Evolutionary conservation across 163 green algal species (phyloP).

Genomic region (Picocystis sp.): DNA sequence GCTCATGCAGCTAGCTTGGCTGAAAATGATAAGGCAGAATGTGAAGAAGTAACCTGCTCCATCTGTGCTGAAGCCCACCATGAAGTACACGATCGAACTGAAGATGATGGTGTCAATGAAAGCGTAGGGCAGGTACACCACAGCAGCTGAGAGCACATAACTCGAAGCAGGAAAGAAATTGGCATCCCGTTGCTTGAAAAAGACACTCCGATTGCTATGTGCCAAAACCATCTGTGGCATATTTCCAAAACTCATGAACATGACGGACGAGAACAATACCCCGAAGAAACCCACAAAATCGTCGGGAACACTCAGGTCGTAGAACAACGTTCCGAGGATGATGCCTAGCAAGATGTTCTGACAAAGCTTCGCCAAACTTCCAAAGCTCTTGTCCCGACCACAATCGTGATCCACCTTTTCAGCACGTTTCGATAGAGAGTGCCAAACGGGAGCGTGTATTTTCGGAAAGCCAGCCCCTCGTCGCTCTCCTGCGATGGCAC

Average conservation of each 20-base stretch:
- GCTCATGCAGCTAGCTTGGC: not conserved
- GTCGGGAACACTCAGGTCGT: slow-evolving; percentile 17
- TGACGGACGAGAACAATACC: slow-evolving; percentile 32
- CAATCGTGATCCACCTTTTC: no score
- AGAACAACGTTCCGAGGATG: slow-evolving; percentile 34
- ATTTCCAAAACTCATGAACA: slow-evolving; percentile 26
- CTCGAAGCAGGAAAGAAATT: slow-evolving; percentile 4
- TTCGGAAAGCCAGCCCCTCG: no score
- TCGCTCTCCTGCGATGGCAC: no score
- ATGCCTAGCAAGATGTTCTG: slow-evolving; percentile 34
- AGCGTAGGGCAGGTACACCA: slow-evolving; percentile 4
- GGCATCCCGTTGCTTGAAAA: slow-evolving; percentile 4
- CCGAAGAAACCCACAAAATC: slow-evolving; percentile 26
- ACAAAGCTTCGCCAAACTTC: no score
- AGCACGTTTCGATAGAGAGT: no score
- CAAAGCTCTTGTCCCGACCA: no score
- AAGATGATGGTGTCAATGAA: slow-evolving; percentile 1
- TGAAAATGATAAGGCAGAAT: not conserved
- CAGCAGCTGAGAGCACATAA: slow-evolving; percentile 1
- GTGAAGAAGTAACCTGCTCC: not conserved
- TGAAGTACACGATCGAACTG: slow-evolving; percentile 3
- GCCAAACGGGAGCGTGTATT: no score
- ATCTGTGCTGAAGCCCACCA: slow-evolving; percentile 1
- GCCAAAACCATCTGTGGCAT: slow-evolving; percentile 3
- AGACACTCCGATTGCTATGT: slow-evolving; percentile 14